A percentile compares a stretch with the other conserved stretches of the same genome.
Evolutionary conservation across 768 basidiomycete genomes (phyloP).

Genomic region (Xerocomus spinulosus): DNA sequence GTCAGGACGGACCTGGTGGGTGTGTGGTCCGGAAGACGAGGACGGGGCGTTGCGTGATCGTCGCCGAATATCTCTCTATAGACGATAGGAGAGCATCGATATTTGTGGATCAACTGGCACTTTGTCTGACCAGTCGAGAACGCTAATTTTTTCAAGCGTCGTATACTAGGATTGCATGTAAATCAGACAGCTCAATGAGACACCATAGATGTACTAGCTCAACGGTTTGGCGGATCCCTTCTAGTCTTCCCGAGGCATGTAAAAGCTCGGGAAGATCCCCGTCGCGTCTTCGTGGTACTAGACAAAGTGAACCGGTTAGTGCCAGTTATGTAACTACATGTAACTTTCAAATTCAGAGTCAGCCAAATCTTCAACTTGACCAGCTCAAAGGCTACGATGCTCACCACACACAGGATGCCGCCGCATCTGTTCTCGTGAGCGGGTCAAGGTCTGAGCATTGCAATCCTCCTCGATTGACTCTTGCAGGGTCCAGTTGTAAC

Average conservation of each 20-base stretch:
- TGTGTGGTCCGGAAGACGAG: slow-evolving; percentile 28
- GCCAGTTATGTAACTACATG: too few relatives aligned
- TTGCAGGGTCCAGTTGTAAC: slow-evolving; percentile 58
- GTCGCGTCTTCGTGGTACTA: slow-evolving; percentile 62
- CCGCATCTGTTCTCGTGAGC: slow-evolving; percentile 48
- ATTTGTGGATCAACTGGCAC: slow-evolving; percentile 20
- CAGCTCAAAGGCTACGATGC: slow-evolving; percentile 45
- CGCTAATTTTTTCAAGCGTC: slow-evolving; percentile 5
- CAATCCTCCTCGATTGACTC: slow-evolving; percentile 58
- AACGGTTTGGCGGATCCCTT: not conserved
- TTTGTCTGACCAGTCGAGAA: slow-evolving; percentile 20
- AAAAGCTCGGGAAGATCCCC: slow-evolving; percentile 52
- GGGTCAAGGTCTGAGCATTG: slow-evolving; percentile 83
- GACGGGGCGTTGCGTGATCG: slow-evolving; percentile 22
- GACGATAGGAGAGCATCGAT: slow-evolving; percentile 6
- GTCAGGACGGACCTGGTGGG: slow-evolving; percentile 8
- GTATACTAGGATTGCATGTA: slow-evolving; percentile 2
- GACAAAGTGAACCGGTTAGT: too few relatives aligned
- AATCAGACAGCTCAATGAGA: not conserved
- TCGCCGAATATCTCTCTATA: slow-evolving; percentile 19
- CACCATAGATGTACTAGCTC: not conserved
- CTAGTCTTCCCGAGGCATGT: slow-evolving; percentile 25
- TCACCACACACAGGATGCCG: slow-evolving; percentile 50
- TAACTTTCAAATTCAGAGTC: too few relatives aligned
- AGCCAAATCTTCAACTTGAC: too few relatives aligned